Evolutionary conservation across 192 early-diverging fungal species (phyloP).

Genomic region (Coemansia sp.): DNA sequence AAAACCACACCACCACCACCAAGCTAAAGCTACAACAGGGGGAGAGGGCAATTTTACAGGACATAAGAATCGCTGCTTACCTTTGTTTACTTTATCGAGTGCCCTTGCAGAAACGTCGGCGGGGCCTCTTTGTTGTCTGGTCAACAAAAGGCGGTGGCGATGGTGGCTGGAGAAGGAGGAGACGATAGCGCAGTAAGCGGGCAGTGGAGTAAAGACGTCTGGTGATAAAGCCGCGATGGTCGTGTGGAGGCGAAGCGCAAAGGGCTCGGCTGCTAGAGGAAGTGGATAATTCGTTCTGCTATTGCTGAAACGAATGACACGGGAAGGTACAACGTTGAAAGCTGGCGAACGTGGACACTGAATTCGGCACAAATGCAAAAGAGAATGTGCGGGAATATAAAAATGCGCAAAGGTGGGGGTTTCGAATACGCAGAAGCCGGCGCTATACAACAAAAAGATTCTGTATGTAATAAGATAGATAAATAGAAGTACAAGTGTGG

Average conservation of each 20-base stretch:
- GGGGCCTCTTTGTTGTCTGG: background rate
- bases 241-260: background rate
- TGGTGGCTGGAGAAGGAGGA: background rate
- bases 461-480: background rate
- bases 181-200: background rate
- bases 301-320: background rate
- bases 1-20: no score
- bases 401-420: background rate
- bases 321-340: background rate
- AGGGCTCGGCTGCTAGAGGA: no score
- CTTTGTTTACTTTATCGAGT: slow-evolving; percentile 7
- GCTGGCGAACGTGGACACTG: background rate
- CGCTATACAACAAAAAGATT: background rate
- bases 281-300: background rate
- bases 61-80: slow-evolving; percentile 7
- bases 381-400: background rate
- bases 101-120: background rate
- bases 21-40: background rate
- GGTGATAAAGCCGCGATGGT: background rate
- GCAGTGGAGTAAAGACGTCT: background rate
- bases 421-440: background rate
- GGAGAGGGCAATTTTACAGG: background rate
- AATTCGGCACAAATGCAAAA: background rate
- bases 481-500: slow-evolving; percentile 3
- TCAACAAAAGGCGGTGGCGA: background rate